Evolutionary conservation across 306 rosid species (phyloP).

Genomic region (Vigna mungo): DNA sequence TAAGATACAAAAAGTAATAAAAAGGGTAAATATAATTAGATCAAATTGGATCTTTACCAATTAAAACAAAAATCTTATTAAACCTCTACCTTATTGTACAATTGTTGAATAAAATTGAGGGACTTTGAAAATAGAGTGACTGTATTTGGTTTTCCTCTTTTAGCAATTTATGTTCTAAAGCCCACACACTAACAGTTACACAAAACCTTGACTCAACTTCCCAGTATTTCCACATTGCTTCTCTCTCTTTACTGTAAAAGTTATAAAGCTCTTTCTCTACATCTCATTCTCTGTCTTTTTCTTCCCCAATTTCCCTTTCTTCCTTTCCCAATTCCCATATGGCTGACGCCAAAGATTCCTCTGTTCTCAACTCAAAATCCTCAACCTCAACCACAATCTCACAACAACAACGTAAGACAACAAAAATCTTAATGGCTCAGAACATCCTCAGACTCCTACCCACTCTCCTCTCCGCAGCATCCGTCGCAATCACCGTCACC

Average conservation of each 20-base stretch:
- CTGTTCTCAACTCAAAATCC: not conserved
- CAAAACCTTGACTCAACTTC: not conserved
- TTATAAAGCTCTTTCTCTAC: not conserved
- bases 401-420: not conserved
- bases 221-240: not conserved
- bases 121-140: no score
- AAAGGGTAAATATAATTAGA: no score
- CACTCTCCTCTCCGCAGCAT: constrained; percentile 49
- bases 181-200: not conserved
- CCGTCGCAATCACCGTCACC: constrained; percentile 60
- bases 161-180: not conserved
- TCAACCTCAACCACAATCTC: not conserved
- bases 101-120: no score
- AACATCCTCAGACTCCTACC: constrained; percentile 58
- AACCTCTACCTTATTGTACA: no score
- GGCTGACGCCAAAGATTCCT: constrained; percentile 42
- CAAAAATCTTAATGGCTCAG: constrained; percentile 40
- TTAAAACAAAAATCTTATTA: no score
- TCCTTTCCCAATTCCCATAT: not conserved
- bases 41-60: no score
- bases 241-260: not conserved
- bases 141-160: not conserved
- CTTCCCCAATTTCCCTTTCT: not conserved
- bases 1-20: no score
- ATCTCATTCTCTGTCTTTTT: constrained; percentile 25